A percentile compares a stretch with the other conserved stretches of the same genome.
Conservation (phyloP, 148 eudicot genomes). For the Pharnaceum exiguum region DNA sequence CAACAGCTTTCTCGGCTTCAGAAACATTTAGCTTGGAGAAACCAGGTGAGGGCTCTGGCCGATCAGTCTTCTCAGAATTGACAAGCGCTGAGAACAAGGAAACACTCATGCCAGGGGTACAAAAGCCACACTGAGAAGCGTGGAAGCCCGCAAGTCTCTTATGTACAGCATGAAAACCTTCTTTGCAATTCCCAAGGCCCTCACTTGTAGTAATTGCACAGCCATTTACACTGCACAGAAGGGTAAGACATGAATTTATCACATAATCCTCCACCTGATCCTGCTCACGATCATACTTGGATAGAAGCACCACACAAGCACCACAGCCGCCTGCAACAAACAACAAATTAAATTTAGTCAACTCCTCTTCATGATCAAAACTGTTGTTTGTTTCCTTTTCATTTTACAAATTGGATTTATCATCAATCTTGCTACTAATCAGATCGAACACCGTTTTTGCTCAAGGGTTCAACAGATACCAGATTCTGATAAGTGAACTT, state of each 20-base stretch:
- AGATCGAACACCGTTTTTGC: too few species aligned
- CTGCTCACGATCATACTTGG: conserved; percentile 49
- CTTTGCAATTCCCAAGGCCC: conserved; percentile 85
- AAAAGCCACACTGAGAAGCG: conserved; percentile 94
- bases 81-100: conserved; percentile 84
- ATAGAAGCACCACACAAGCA: conserved; percentile 79
- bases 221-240: conserved; percentile 69
- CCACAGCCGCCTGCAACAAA: conserved; percentile 83
- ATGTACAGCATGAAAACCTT: conserved; percentile 91
- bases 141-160: conserved; percentile 86
- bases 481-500: too few species aligned
- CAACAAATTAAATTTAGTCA: background rate
- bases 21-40: conserved; percentile 66
- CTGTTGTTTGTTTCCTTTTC: too few species aligned
- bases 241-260: conserved; percentile 87
- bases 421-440: too few species aligned
- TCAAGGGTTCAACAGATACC: too few species aligned
- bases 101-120: conserved; percentile 93
- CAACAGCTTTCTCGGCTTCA: conserved; percentile 76
- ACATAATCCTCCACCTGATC: conserved; percentile 50
- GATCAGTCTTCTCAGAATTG: conserved; percentile 54
- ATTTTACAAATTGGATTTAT: too few species aligned
- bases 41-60: conserved; percentile 41
- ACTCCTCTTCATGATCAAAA: too few species aligned
- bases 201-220: conserved; percentile 88